Conservation (phyloP, 1,284 basidiomycete genomes). For the Marasmius fiardii region DNA sequence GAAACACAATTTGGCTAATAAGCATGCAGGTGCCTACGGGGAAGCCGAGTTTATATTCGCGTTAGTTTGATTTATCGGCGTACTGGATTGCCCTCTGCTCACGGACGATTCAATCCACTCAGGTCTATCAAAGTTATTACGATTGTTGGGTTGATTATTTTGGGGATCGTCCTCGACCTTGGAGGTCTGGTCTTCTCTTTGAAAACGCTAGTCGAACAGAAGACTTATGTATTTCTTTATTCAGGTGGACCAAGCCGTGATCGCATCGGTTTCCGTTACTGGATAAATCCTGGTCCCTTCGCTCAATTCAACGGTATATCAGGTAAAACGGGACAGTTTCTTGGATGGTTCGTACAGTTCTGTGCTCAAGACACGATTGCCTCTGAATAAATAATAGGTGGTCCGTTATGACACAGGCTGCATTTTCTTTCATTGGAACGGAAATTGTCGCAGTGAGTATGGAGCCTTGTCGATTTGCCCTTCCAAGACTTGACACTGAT, state of each 20-base stretch:
- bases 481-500: not conserved
- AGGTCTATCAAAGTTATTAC: conserved; percentile 79
- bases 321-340: conserved; percentile 63
- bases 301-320: conserved; percentile 49
- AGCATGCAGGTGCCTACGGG: conserved; percentile 52
- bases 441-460: conserved; percentile 77
- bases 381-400: conserved; percentile 18
- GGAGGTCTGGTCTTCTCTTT: conserved; percentile 43
- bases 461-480: conserved; percentile 26
- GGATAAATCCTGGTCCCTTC: conserved; percentile 75
- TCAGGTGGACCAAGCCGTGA: conserved; percentile 44
- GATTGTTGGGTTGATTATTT: conserved; percentile 60
- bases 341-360: conserved; percentile 38
- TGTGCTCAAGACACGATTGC: not conserved
- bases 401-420: conserved; percentile 71
- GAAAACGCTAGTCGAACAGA: not conserved
- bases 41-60: conserved; percentile 76
- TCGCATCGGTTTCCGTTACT: conserved; percentile 59
- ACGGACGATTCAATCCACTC: conserved; percentile 13
- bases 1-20: not conserved
- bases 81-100: not conserved
- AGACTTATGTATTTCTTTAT: not conserved
- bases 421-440: conserved; percentile 81
- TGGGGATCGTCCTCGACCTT: conserved; percentile 69
- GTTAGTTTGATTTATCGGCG: conserved; percentile 24